Evolutionary conservation across 257 asterid genomes (phyloP), one percentile per base, ranked within the genome.

Genomic region (Osmanthus fragrans): DNA sequence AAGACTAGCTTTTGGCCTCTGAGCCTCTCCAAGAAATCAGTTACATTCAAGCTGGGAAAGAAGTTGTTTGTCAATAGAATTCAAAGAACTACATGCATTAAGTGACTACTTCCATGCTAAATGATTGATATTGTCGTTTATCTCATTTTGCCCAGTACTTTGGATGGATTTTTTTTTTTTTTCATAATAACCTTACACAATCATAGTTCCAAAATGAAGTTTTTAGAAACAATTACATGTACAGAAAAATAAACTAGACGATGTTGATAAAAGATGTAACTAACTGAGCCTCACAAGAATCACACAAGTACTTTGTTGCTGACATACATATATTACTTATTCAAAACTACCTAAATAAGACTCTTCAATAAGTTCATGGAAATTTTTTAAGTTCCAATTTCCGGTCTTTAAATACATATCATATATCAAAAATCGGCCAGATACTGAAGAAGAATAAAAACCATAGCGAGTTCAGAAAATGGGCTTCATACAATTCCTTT

Each of bases 11-110:
- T 92, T 70, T 91, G 82, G 49, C 94, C 97, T 79, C 95, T 84
- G 49, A 94, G 90, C 80, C 97, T 88, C 92, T 84, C 91, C 65
- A 94, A 95, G 86, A 94, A 92, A 85, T 91, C 97, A 56, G 96
- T 91, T 33, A 88, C 88, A 30, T 92, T 94, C 73, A 94, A 81
- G 83, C 99, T 94, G 89, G 19, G 67, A 32, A 19, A 88, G 73
- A 65, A 60, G 70, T 54, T 54, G 75, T 39, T 29, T 54, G 78
- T 42, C 83, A 81, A 66, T 39, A 72, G 7, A 7, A 15, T 72
- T 25, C 21, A 12, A 54, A 54, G 19, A 42, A 60, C 30, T 12
- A 27, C 18, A 32, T 12, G 27, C 79, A 39, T 42, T 32, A 67
- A 60, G 33, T 69, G 67, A 51, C 27, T 68, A 56, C 30, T 71